These are phyloP conservation scores for Helianthus tuberosus DNA, from an alignment of 129 eudicot genomes.

Conservation along the genomic window DNA sequence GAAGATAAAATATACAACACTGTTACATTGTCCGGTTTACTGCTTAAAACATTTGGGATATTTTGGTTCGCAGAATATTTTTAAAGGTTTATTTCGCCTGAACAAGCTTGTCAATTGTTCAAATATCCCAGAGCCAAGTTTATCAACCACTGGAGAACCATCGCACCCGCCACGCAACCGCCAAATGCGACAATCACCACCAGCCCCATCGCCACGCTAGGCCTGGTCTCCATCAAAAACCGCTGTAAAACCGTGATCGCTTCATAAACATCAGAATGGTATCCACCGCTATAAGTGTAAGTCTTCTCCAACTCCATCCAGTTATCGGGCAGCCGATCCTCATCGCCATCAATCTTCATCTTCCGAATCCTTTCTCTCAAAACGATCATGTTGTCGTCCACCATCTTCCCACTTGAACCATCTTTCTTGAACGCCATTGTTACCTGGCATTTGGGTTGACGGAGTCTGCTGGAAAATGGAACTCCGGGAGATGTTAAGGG, in stretches of 20 bases:
- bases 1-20: no score
- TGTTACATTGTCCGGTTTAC: no score
- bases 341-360: conserved; percentile 24
- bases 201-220: conserved; percentile 47
- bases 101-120: no score
- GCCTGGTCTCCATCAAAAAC: conserved; percentile 52
- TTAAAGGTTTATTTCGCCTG: no score
- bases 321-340: conserved; percentile 40
- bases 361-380: conserved; percentile 50
- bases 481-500: conserved; percentile 17
- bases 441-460: neutral
- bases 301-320: conserved; percentile 65
- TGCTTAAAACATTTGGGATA: no score
- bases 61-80: no score
- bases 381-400: conserved; percentile 49
- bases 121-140: conserved; percentile 13
- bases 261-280: conserved; percentile 47
- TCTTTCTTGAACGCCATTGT: conserved; percentile 30
- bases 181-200: conserved; percentile 31
- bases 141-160: conserved; percentile 34
- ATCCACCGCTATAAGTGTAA: conserved; percentile 25
- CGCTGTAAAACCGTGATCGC: conserved; percentile 44
- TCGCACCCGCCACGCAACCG: conserved; percentile 29
- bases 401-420: no score
- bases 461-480: conserved; percentile 18